phyloP scores from a whole-genome alignment of 352 stramenopile genomes.

The Globisporangium sylvaticum region DNA sequence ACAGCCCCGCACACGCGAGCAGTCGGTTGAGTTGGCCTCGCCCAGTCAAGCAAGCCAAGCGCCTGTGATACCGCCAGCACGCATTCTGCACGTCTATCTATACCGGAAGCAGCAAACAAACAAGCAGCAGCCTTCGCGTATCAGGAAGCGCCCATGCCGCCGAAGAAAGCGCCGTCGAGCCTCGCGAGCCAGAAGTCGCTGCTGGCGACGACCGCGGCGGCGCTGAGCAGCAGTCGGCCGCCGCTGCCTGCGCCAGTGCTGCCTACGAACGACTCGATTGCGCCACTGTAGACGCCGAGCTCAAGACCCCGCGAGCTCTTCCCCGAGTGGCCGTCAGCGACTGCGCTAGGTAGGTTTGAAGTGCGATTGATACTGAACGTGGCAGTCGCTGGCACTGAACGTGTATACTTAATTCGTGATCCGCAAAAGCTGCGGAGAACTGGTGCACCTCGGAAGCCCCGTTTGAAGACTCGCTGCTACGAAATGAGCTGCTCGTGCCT shows the following conservation, averaged over 20 bases:
- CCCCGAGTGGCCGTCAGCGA: constrained; percentile 49
- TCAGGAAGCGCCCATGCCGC: too few relatives aligned
- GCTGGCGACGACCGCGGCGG: constrained; percentile 1
- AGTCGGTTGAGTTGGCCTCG: too few relatives aligned
- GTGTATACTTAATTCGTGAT: neutral
- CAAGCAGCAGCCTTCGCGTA: too few relatives aligned
- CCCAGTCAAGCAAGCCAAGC: too few relatives aligned
- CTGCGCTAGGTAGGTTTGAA: constrained; percentile 12
- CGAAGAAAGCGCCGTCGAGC: constrained; percentile 14
- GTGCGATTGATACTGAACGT: neutral
- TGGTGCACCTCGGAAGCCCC: constrained; percentile 39
- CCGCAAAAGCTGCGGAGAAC: constrained; percentile 32
- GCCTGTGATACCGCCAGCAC: too few relatives aligned
- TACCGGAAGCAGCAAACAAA: too few relatives aligned
- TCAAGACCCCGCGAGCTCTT: constrained; percentile 41
- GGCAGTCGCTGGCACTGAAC: neutral
- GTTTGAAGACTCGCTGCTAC: constrained; percentile 41
- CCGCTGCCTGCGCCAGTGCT: constrained; percentile 23
- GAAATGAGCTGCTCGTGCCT: constrained; percentile 25
- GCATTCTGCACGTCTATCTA: too few relatives aligned
- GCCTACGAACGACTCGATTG: constrained; percentile 29
- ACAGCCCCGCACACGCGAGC: too few relatives aligned
- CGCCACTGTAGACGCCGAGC: constrained; percentile 38
- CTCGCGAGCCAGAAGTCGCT: constrained; percentile 15
- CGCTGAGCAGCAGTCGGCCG: constrained; percentile 11